A percentile compares a stretch with the other conserved stretches of the same genome.
These are phyloP conservation scores for Mortierella sp. DNA, from an alignment of 371 early-diverging fungal genomes.

Conservation along the genomic window DNA sequence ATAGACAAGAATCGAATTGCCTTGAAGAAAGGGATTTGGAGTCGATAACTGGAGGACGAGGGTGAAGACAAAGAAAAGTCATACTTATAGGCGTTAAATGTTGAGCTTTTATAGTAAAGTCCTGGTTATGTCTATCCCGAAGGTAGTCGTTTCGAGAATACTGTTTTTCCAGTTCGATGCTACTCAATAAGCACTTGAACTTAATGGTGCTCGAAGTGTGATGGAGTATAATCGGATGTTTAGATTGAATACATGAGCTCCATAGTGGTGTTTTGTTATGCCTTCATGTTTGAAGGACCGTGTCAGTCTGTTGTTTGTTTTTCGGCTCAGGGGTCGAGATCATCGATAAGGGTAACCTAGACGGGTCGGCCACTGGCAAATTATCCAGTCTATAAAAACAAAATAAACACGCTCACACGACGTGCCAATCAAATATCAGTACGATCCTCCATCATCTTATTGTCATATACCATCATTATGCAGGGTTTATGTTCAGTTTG, in stretches of 20 bases:
- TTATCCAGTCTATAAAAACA: too few relatives aligned
- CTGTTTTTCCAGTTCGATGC: neutral
- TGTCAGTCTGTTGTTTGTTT: too few relatives aligned
- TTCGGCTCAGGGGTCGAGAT: too few relatives aligned
- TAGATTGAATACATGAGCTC: too few relatives aligned
- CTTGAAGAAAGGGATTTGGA: neutral
- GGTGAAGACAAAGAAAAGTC: neutral
- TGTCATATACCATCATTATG: slow-evolving; percentile 10
- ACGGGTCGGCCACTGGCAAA: too few relatives aligned
- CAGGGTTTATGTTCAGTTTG: neutral
- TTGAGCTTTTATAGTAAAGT: neutral
- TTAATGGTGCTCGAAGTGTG: too few relatives aligned
- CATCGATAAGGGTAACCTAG: too few relatives aligned
- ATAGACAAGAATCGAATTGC: neutral
- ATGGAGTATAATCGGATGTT: too few relatives aligned
- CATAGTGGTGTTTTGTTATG: too few relatives aligned
- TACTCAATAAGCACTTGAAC: too few relatives aligned
- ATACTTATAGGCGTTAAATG: neutral
- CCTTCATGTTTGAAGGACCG: neutral
- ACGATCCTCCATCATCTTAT: neutral
- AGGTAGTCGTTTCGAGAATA: neutral
- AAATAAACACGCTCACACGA: too few relatives aligned
- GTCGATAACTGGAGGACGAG: neutral
- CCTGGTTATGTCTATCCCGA: neutral
- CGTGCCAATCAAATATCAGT: neutral